phyloP scores from a whole-genome alignment of 225 moss, liverwort and hornwort species.

The Marchantia polymorpha region DNA sequence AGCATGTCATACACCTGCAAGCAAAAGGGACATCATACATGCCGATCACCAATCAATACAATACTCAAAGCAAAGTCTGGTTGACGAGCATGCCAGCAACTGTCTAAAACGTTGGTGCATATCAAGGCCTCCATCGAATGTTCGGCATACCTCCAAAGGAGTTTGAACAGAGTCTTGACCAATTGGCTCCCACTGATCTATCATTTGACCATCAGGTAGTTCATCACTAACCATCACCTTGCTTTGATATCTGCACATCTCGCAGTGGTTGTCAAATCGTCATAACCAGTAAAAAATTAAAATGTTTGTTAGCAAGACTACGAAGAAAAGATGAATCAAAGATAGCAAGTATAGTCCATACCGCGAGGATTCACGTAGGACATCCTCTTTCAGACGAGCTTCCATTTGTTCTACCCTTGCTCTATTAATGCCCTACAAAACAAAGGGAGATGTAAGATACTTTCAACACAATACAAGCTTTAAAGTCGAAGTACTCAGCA shows the following conservation, averaged over 20 bases:
- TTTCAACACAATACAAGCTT: background rate
- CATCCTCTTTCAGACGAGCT: conserved; percentile 91
- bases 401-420: conserved; percentile 99
- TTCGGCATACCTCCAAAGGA: conserved; percentile 65
- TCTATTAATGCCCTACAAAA: conserved; percentile 89
- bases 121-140: background rate
- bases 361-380: conserved; percentile 80
- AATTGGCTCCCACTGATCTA: conserved; percentile 99
- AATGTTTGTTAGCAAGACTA: background rate
- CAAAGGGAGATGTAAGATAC: background rate
- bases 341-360: conserved; percentile 12
- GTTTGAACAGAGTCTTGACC: conserved; percentile 84
- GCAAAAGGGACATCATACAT: background rate
- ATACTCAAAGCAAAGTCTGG: background rate
- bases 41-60: background rate
- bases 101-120: too few relatives aligned
- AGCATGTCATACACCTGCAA: conserved; percentile 93
- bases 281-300: background rate
- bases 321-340: background rate
- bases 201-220: conserved; percentile 99
- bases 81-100: background rate
- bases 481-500: background rate
- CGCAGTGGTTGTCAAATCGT: background rate
- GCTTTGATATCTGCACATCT: conserved; percentile 65
- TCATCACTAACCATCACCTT: conserved; percentile 99